Conservation (phyloP, 805 yeast species). For the Candida glaebosa region DNA sequence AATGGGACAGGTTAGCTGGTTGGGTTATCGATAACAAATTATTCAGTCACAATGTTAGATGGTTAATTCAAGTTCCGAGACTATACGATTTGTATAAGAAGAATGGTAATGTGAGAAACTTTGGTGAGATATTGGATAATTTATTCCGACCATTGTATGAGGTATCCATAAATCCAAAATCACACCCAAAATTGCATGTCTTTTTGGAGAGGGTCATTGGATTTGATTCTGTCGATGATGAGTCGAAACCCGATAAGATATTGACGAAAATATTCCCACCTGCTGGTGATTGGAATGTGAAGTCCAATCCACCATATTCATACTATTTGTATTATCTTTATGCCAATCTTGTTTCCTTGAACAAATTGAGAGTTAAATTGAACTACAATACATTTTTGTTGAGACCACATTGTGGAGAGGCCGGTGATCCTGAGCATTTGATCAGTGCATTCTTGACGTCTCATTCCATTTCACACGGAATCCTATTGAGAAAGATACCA, state of each 20-base stretch:
- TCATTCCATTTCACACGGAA: conserved; percentile 95
- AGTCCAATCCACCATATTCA: conserved; percentile 94
- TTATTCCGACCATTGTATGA: conserved; percentile 86
- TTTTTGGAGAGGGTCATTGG: conserved; percentile 94
- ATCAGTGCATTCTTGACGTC: conserved; percentile 85
- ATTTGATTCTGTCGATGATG: conserved; percentile 98
- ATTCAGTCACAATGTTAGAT: conserved; percentile 89
- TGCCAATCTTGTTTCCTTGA: conserved; percentile 82
- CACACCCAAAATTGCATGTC: conserved; percentile 87
- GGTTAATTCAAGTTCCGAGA: conserved; percentile 96
- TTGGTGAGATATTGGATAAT: conserved; percentile 75
- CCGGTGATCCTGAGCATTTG: conserved; percentile 99
- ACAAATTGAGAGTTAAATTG: conserved; percentile 72
- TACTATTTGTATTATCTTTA: conserved; percentile 88
- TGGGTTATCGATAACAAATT: conserved; percentile 95
- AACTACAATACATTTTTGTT: conserved; percentile 87
- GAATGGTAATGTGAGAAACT: conserved; percentile 62
- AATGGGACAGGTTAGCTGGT: conserved; percentile 92
- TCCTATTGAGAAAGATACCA: conserved; percentile 87
- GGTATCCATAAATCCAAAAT: conserved; percentile 77
- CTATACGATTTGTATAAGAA: conserved; percentile 85
- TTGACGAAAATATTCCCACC: conserved; percentile 74
- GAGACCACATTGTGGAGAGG: conserved; percentile 98
- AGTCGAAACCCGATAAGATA: conserved; percentile 83
- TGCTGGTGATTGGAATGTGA: conserved; percentile 78